Evolutionary conservation across 75 land plant genomes (phyloP), one percentile per base, ranked within the genome.

Genomic region (Pinus albicaulis): DNA sequence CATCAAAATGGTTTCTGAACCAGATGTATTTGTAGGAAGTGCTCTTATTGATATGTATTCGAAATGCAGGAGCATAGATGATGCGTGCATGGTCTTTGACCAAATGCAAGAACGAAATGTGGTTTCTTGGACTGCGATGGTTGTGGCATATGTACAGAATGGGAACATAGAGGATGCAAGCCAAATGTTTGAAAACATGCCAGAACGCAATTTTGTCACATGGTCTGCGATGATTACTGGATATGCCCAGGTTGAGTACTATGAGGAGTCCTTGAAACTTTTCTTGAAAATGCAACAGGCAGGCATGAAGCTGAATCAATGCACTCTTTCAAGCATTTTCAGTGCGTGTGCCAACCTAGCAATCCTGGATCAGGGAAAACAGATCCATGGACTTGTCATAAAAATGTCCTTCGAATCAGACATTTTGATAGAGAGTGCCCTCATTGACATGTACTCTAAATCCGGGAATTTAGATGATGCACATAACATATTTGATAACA

Each of bases 141-240:
- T 84, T 10, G 71, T 76, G 20, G 72, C 79, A 76, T 82, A 86
- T 79, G 81, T 78, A 4, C 60, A 86, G 60, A 76, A 74, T 63
- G 85, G 83, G 56, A 55, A 16, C 13, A 76, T 91, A 25, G 20
- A 20, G 25, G 56, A 62, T 2, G 91, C 93, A 7, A 55, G 73
- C 64, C 52, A 56, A 16, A 15, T 89, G 19, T 91, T 91, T 72
- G 73, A 88, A 61, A 64, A 57, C 5, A 59, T 88, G 63, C 59
- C 68, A 15, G 56, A n/a, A 44, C 61, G 23, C 22, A 88, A 90
- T 78, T 52, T 85, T 24, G 84, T 90, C 13, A 79, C 88, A 48
- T 92, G 92, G 87, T 90, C 84, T 86, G 82, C 92, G 52, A 38
- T 92, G 77, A 90, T 92, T 56, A 81, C 78, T 59, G 92, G 84